Conservation (phyloP, 2,329 filamentous ascomycete genomes). For the Calonectria crousiana region DNA sequence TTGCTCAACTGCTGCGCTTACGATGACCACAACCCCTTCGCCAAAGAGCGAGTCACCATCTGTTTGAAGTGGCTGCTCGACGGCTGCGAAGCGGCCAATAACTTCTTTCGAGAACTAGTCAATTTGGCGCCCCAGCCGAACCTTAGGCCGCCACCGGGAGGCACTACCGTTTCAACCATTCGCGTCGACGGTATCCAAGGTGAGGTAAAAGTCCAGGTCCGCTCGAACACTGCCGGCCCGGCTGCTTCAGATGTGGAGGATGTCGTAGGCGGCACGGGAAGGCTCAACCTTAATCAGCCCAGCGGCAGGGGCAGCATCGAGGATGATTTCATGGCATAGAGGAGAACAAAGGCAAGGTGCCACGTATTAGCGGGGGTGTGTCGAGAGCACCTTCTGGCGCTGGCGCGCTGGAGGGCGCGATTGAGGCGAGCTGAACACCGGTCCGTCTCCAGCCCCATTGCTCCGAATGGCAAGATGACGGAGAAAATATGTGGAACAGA, state of each 20-base stretch:
- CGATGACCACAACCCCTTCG: constrained; percentile 94
- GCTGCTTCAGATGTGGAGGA: constrained; percentile 48
- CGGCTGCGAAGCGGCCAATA: constrained; percentile 79
- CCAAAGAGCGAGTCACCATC: constrained; percentile 90
- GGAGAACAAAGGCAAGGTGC: not conserved
- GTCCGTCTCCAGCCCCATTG: not conserved
- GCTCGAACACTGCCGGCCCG: constrained; percentile 48
- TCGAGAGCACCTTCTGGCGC: not conserved
- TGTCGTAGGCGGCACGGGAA: constrained; percentile 58
- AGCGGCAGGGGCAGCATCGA: constrained; percentile 51
- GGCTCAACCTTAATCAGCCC: constrained; percentile 53
- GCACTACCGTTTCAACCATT: constrained; percentile 57
- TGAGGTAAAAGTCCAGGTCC: constrained; percentile 68
- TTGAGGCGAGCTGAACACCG: not conserved
- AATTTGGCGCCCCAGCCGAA: constrained; percentile 56
- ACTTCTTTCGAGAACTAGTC: constrained; percentile 76
- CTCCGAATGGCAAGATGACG: not conserved
- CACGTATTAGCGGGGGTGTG: not conserved
- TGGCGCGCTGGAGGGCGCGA: not conserved
- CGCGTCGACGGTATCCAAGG: constrained; percentile 68
- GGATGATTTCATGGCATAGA: constrained; percentile 59
- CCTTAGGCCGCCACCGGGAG: constrained; percentile 50
- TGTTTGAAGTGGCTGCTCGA: constrained; percentile 88
- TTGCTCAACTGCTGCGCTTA: constrained; percentile 91
- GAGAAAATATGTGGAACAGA: not conserved